These are phyloP conservation scores for Aspergillus biplanus DNA, from an alignment of 495 filamentous ascomycete genomes.

Conservation along the genomic window DNA sequence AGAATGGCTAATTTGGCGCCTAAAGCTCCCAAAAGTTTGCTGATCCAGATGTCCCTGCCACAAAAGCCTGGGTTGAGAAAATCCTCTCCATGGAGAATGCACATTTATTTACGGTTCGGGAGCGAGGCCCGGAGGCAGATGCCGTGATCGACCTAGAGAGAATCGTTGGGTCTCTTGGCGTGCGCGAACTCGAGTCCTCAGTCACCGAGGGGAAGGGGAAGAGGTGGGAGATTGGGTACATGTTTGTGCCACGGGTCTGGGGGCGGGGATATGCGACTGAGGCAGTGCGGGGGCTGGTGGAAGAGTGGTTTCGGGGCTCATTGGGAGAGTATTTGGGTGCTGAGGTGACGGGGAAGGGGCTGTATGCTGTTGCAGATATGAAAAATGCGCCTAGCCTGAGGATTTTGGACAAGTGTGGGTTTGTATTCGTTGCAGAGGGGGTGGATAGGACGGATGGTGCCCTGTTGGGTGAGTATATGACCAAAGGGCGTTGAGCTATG, in stretches of 20 bases:
- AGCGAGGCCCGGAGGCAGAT: background rate
- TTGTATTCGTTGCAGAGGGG: constrained; percentile 15
- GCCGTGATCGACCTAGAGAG: background rate
- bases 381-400: constrained; percentile 19
- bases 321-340: background rate
- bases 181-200: background rate
- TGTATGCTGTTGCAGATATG: constrained; percentile 17
- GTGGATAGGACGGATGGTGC: constrained; percentile 17
- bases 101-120: background rate
- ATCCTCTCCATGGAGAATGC: background rate
- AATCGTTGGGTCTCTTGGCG: constrained; percentile 8
- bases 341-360: background rate
- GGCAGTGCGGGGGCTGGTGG: constrained; percentile 18
- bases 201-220: background rate
- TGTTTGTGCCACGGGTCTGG: constrained; percentile 22
- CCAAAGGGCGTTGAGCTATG: background rate
- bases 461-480: constrained; percentile 16
- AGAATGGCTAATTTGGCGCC: background rate
- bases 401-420: constrained; percentile 26
- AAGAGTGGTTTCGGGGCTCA: constrained; percentile 2
- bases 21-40: constrained; percentile 1
- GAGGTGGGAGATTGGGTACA: constrained; percentile 27
- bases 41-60: constrained; percentile 10
- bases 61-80: constrained; percentile 8
- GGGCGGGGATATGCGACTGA: constrained; percentile 27